phyloP scores from a whole-genome alignment of 1,284 basidiomycete genomes.

The Leccinum subatratum region DNA sequence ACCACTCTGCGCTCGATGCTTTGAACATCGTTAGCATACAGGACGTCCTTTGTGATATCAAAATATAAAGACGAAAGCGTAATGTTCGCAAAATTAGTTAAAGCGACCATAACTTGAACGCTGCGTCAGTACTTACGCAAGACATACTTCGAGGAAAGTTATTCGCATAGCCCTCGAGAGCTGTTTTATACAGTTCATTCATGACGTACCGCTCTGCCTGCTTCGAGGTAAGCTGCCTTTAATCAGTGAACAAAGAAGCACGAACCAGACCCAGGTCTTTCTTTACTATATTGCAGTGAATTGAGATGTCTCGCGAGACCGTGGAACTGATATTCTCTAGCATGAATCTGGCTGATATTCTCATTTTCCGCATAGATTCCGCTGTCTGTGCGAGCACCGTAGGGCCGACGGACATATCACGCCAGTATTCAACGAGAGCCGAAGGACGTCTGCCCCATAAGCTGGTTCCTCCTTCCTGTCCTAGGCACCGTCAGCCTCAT shows the following conservation, averaged over 20 bases:
- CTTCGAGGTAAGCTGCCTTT: slow-evolving; percentile 5
- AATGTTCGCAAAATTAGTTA: slow-evolving; percentile 67
- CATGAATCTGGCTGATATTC: slow-evolving; percentile 88
- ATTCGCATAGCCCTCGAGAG: slow-evolving; percentile 66
- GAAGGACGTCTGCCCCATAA: slow-evolving; percentile 83
- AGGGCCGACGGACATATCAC: slow-evolving; percentile 83
- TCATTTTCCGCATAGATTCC: slow-evolving; percentile 80
- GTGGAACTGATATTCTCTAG: slow-evolving; percentile 70
- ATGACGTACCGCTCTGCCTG: slow-evolving; percentile 84
- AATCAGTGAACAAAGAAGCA: slow-evolving; percentile 12
- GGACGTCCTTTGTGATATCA: slow-evolving; percentile 84
- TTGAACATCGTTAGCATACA: slow-evolving; percentile 70
- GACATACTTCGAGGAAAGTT: slow-evolving; percentile 79
- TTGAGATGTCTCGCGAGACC: slow-evolving; percentile 13
- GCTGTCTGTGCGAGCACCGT: slow-evolving; percentile 73
- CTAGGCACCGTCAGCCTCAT: slow-evolving; percentile 35
- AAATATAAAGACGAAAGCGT: slow-evolving; percentile 84
- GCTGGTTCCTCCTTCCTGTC: slow-evolving; percentile 67
- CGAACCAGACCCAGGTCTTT: slow-evolving; percentile 62
- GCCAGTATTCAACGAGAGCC: slow-evolving; percentile 87
- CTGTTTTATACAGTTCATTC: slow-evolving; percentile 69
- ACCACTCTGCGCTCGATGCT: slow-evolving; percentile 59
- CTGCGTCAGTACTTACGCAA: slow-evolving; percentile 10
- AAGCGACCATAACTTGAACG: slow-evolving; percentile 50
- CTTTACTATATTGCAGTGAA: slow-evolving; percentile 36